Conservation (phyloP, 306 rosid species). For the Pueraria montana region DNA sequence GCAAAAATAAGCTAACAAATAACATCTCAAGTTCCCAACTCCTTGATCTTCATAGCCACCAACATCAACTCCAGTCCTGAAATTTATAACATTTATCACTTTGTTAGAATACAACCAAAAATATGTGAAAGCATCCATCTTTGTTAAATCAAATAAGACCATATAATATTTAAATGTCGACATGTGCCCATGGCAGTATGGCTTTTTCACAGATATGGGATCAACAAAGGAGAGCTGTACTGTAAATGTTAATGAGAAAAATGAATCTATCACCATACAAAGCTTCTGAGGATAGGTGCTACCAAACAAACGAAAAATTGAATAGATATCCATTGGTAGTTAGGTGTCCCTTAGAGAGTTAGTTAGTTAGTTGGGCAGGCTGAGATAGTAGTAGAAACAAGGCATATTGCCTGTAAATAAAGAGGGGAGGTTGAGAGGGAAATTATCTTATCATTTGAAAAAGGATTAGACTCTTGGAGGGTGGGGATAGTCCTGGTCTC, state of each 20-base stretch:
- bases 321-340: no score
- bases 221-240: background rate
- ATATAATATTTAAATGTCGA: background rate
- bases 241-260: background rate
- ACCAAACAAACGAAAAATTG: no score
- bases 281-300: background rate
- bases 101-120: constrained; percentile 18
- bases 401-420: background rate
- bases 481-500: background rate
- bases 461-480: background rate
- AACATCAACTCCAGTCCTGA: constrained; percentile 77
- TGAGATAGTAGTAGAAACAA: background rate
- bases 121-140: background rate
- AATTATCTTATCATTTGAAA: background rate
- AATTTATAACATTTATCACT: constrained; percentile 37
- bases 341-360: no score
- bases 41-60: constrained; percentile 77
- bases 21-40: constrained; percentile 64
- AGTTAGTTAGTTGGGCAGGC: background rate
- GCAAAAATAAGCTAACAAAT: constrained; percentile 59
- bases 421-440: background rate
- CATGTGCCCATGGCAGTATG: background rate
- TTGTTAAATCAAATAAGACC: constrained; percentile 3
- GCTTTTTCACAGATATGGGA: background rate
- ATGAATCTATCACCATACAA: background rate